Evolutionary conservation across 768 basidiomycete species (phyloP).

Genomic region (Mycena chlorophos): DNA sequence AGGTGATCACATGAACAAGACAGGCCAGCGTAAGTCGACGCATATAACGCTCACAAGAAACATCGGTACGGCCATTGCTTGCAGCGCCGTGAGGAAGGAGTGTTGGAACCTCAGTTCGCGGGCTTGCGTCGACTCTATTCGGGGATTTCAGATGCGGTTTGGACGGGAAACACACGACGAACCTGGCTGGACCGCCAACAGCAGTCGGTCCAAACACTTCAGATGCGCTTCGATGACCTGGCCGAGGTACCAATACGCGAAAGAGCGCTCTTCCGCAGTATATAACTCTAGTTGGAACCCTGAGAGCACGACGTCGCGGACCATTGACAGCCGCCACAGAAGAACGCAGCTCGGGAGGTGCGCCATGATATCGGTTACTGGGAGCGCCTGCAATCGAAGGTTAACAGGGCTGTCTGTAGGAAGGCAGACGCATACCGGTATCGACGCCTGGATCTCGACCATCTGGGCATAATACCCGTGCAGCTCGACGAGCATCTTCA

Average conservation of each 20-base stretch:
- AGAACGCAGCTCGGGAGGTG: constrained; percentile 51
- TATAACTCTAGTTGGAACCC: constrained; percentile 81
- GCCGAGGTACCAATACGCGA: constrained; percentile 75
- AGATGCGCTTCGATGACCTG: constrained; percentile 60
- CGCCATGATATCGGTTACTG: constrained; percentile 35
- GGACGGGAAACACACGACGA: constrained; percentile 8
- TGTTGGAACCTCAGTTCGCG: constrained; percentile 52
- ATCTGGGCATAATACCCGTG: constrained; percentile 59
- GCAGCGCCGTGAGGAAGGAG: constrained; percentile 56
- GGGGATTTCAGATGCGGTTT: too few species aligned
- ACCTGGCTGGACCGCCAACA: constrained; percentile 43
- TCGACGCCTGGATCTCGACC: constrained; percentile 26
- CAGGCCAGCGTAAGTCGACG: too few species aligned
- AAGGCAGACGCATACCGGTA: constrained; percentile 3
- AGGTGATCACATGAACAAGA: not conserved
- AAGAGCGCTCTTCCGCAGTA: constrained; percentile 60
- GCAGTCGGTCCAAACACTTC: constrained; percentile 49
- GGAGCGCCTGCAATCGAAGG: constrained; percentile 28
- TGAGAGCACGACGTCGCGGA: constrained; percentile 69
- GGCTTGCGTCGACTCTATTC: constrained; percentile 40
- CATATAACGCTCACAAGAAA: constrained; percentile 53
- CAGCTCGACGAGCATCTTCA: constrained; percentile 67
- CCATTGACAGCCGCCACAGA: constrained; percentile 57
- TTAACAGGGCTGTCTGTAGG: not conserved
- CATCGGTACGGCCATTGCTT: constrained; percentile 52